Base-by-base conservation (phyloP, 1,139 yeast genomes). In the Groenewaldozyma sp. region DNA sequence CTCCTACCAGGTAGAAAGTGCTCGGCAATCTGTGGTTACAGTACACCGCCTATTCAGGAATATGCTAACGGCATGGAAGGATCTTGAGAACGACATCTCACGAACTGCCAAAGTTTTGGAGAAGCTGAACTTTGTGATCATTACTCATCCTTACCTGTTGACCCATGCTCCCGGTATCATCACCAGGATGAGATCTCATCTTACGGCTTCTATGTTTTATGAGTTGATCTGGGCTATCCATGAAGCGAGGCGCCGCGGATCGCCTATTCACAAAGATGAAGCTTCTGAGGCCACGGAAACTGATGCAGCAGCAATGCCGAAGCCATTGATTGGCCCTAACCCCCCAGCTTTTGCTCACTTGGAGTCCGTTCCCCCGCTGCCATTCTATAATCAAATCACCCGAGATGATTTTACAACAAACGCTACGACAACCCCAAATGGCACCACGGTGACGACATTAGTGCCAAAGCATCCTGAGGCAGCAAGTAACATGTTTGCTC, bases 171-270 rank as follows among this genome's bases (percentile, higher is more conserved):
- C 74, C 20, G 87, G 93, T 14, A 82, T 88, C 24, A 82, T 88
- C 36, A 74, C 84, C 1, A 70, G 93, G 42, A 88, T 87, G 94
- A 71, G 96, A 53, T 83, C 95, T 0, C 97, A 88, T 62, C 67
- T 88, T 52, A 83, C 95, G 0, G 95, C 94, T 0, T 86, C 95
- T 0, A 63, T 88, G 41, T 88, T 88, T 54, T 88, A 88, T 58
- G 97, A 88, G 60, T 70, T 88, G 43, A 91, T 88, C 16, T 87
- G 95, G 91, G 83, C 94, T 56, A 83, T 88, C 37, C 96, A 88
- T 59, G 96, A 88, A 56, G 95, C 95, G 0, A 70, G 94, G 58
- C 70, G 96, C 56, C 67, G 94, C 44, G 56, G 58, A 14, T 76
- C 48, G 31, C 52, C 42, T 4, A 35, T 37, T 16, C 36, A 31